Evolutionary conservation across 345 rosid species (phyloP).

Genomic region (Toxicodendron radicans): DNA sequence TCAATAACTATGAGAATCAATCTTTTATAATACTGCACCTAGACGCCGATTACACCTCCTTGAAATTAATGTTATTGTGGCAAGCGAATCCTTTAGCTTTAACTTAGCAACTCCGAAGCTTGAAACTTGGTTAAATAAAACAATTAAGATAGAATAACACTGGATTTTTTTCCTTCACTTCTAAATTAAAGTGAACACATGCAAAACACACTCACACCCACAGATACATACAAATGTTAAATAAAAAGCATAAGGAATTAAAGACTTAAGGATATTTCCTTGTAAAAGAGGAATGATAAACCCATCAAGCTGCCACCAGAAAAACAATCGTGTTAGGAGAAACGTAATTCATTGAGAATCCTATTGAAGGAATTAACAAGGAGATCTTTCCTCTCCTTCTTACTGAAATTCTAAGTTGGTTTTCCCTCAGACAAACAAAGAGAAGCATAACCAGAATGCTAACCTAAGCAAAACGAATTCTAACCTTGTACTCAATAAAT

Average conservation of each 20-base stretch:
- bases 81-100: slow-evolving; percentile 58
- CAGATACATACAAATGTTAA: slow-evolving; percentile 7
- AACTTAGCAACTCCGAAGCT: slow-evolving; percentile 73
- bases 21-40: slow-evolving; percentile 45
- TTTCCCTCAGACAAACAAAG: slow-evolving; percentile 13
- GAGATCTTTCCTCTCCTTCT: slow-evolving; percentile 12
- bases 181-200: background rate
- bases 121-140: slow-evolving; percentile 63
- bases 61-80: slow-evolving; percentile 62
- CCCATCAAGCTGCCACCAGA: slow-evolving; percentile 78
- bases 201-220: background rate
- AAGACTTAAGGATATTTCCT: slow-evolving; percentile 89
- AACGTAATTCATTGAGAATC: background rate
- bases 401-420: background rate
- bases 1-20: slow-evolving; percentile 18
- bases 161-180: background rate
- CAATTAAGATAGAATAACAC: slow-evolving; percentile 21
- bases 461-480: slow-evolving; percentile 16
- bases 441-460: background rate
- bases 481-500: slow-evolving; percentile 86
- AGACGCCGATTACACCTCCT: slow-evolving; percentile 91
- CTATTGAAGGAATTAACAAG: slow-evolving; percentile 11
- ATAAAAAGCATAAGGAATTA: slow-evolving; percentile 19
- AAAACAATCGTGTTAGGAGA: slow-evolving; percentile 19
- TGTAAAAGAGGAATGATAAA: slow-evolving; percentile 79